Evolutionary conservation across 192 early-diverging fungal species (phyloP).

Genomic region (Entomortierella parvispora): DNA sequence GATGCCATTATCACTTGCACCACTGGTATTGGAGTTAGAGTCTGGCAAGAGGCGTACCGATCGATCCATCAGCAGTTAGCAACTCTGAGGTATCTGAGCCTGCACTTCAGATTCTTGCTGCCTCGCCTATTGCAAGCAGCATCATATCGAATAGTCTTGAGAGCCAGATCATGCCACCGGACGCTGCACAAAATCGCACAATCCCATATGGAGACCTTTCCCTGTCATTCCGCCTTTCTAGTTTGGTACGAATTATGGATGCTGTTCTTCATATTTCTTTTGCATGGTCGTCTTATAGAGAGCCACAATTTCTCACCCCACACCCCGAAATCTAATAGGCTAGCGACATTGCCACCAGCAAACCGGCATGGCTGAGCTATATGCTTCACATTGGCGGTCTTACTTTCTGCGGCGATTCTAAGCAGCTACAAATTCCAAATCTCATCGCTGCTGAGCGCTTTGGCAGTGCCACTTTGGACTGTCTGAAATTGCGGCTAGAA

Average conservation of each 20-base stretch:
- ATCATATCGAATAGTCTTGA: slow-evolving; percentile 18
- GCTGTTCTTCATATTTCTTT: not conserved
- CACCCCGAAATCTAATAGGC: slow-evolving; percentile 16
- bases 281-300: not conserved
- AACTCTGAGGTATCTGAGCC: slow-evolving; percentile 44
- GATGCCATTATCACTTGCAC: slow-evolving; percentile 8
- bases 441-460: slow-evolving; percentile 25
- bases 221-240: slow-evolving; percentile 21
- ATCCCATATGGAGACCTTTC: slow-evolving; percentile 9
- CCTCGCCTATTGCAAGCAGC: slow-evolving; percentile 37
- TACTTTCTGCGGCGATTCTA: slow-evolving; percentile 22
- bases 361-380: slow-evolving; percentile 42
- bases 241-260: slow-evolving; percentile 25
- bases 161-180: slow-evolving; percentile 7
- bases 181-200: slow-evolving; percentile 6
- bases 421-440: slow-evolving; percentile 26
- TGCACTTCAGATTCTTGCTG: slow-evolving; percentile 33
- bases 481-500: not conserved
- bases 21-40: slow-evolving; percentile 17
- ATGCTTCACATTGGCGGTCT: slow-evolving; percentile 48
- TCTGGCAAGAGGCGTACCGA: slow-evolving; percentile 7
- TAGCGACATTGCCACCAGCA: slow-evolving; percentile 30
- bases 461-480: slow-evolving; percentile 18
- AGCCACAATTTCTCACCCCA: slow-evolving; percentile 12
- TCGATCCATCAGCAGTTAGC: slow-evolving; percentile 18